Evolutionary conservation across 257 asterid species (phyloP).

Genomic region (Solanum arcanum): DNA sequence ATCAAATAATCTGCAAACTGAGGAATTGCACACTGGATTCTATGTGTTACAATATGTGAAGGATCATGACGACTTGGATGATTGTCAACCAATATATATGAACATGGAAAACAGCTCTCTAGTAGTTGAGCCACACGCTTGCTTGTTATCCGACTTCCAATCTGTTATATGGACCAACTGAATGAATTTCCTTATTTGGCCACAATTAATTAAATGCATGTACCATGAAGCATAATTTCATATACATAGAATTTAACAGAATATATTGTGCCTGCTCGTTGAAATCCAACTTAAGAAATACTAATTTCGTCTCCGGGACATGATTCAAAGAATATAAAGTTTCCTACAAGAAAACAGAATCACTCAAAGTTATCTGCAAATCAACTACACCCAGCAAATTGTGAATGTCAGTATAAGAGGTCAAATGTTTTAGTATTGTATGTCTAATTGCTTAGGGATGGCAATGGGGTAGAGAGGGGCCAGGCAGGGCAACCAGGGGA

Average conservation of each 20-base stretch:
- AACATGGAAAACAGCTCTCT: slow-evolving; percentile 55
- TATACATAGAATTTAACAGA: not conserved
- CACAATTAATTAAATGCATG: not conserved
- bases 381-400: not conserved
- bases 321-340: not conserved
- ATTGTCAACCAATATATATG: slow-evolving; percentile 72
- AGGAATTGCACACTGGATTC: slow-evolving; percentile 49
- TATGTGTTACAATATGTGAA: slow-evolving; percentile 67
- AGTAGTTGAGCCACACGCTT: slow-evolving; percentile 72
- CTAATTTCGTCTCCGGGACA: not conserved
- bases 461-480: not conserved
- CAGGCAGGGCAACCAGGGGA: not conserved
- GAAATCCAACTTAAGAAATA: not conserved
- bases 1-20: slow-evolving; percentile 51
- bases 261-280: not conserved
- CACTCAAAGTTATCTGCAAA: not conserved
- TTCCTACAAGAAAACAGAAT: not conserved
- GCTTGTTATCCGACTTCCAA: slow-evolving; percentile 92
- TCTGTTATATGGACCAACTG: slow-evolving; percentile 27
- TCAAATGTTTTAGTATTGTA: not conserved
- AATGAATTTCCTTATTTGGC: not conserved
- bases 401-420: not conserved
- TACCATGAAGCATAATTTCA: not conserved
- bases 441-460: not conserved
- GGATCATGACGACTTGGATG: slow-evolving; percentile 99